phyloP scores from a whole-genome alignment of 495 filamentous ascomycete genomes.

The Xylaria palmicola region DNA sequence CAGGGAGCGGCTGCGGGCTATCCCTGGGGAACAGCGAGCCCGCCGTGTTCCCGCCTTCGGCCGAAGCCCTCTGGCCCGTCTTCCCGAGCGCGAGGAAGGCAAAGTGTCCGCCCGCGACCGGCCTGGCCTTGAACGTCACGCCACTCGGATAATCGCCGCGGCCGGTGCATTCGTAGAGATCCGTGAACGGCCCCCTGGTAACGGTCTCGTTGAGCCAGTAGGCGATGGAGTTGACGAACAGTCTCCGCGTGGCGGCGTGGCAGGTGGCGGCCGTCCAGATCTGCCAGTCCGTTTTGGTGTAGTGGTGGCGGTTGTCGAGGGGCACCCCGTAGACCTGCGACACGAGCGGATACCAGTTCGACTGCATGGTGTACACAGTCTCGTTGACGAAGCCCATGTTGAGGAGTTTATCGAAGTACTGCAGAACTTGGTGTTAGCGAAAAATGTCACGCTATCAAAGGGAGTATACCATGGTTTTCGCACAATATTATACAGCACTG shows the following conservation, averaged over 20 bases:
- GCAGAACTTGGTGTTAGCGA: neutral
- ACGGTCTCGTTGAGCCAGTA: constrained; percentile 71
- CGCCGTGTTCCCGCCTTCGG: constrained; percentile 44
- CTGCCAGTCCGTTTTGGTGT: constrained; percentile 80
- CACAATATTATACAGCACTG: constrained; percentile 61
- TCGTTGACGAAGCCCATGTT: constrained; percentile 52
- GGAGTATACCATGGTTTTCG: neutral
- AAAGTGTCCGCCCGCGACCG: constrained; percentile 58
- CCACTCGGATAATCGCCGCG: constrained; percentile 28
- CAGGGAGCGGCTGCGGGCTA: neutral
- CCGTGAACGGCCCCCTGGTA: constrained; percentile 38
- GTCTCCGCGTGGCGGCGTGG: constrained; percentile 46
- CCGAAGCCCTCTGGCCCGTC: constrained; percentile 59
- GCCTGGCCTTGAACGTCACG: constrained; percentile 45
- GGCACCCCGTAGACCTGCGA: constrained; percentile 68
- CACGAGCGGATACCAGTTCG: constrained; percentile 67
- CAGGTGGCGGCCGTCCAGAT: constrained; percentile 71
- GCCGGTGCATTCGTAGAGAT: constrained; percentile 41
- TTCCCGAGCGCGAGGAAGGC: constrained; percentile 45
- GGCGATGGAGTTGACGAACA: constrained; percentile 66
- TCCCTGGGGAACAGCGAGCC: constrained; percentile 30
- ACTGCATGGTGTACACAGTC: constrained; percentile 67
- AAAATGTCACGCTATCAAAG: no score
- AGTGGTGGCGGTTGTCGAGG: constrained; percentile 69
- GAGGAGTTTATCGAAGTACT: constrained; percentile 62